Conservation (phyloP, 148 eudicot genomes). For the Rhododendron kiyosumense region DNA sequence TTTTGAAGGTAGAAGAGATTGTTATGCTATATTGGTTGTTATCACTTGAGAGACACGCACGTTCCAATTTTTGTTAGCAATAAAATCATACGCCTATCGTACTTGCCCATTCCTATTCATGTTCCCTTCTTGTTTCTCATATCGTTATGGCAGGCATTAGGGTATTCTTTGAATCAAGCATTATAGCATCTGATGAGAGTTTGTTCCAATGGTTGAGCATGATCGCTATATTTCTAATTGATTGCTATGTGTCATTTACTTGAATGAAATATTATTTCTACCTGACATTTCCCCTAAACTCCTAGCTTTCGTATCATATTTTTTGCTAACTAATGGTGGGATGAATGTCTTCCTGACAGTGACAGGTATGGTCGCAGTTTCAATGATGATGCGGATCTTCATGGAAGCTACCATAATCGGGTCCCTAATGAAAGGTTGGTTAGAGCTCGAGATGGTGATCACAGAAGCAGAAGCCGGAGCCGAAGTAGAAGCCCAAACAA, state of each 20-base stretch:
- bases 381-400: conserved; percentile 22
- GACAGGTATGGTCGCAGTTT: conserved; percentile 33
- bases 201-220: background rate
- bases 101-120: background rate
- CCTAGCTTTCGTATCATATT: background rate
- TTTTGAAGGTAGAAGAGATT: background rate
- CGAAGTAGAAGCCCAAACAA: conserved; percentile 43
- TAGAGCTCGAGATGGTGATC: conserved; percentile 12
- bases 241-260: background rate
- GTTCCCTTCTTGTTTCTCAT: background rate
- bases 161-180: background rate
- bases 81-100: background rate
- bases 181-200: background rate
- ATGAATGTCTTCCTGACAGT: conserved; percentile 2
- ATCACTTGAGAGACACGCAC: background rate
- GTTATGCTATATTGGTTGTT: background rate
- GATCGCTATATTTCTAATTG: background rate
- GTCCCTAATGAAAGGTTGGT: conserved; percentile 34
- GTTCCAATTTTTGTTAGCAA: background rate
- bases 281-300: background rate
- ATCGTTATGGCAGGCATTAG: background rate
- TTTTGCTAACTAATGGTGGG: background rate
- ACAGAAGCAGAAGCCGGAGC: conserved; percentile 15
- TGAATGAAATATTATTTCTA: background rate
- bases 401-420: conserved; percentile 35